Conservation (phyloP, 1,284 basidiomycete genomes). For the Tilletia horrida region DNA sequence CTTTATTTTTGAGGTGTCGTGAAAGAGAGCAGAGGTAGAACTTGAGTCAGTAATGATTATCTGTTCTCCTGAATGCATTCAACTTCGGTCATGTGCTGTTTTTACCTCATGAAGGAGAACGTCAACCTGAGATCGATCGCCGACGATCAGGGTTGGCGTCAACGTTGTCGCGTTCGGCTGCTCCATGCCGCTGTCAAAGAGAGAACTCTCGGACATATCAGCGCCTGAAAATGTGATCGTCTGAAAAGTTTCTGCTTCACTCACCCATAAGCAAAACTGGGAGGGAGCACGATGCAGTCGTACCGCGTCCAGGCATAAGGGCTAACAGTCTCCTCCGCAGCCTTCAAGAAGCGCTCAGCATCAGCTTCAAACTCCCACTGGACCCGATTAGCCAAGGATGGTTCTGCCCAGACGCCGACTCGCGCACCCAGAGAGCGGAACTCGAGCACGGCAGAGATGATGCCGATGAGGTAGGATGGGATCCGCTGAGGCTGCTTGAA, state of each 20-base stretch:
- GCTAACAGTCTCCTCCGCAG: slow-evolving; percentile 50
- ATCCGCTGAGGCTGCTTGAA: slow-evolving; percentile 51
- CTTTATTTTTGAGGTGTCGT: too few species aligned
- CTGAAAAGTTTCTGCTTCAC: neutral
- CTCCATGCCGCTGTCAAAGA: slow-evolving; percentile 35
- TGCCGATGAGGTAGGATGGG: slow-evolving; percentile 51
- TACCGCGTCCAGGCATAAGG: slow-evolving; percentile 82
- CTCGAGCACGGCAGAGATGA: slow-evolving; percentile 49
- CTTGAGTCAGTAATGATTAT: too few species aligned
- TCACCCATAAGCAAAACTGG: slow-evolving; percentile 74
- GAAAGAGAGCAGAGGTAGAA: too few species aligned
- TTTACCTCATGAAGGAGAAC: slow-evolving; percentile 60
- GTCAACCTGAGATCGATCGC: slow-evolving; percentile 47
- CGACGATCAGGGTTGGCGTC: slow-evolving; percentile 50
- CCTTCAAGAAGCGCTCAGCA: slow-evolving; percentile 49
- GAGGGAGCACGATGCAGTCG: slow-evolving; percentile 85
- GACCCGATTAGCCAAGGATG: slow-evolving; percentile 43
- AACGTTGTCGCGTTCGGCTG: slow-evolving; percentile 53
- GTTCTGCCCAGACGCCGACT: slow-evolving; percentile 53
- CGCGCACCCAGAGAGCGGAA: slow-evolving; percentile 49
- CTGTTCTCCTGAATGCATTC: too few species aligned
- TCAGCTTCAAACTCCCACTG: slow-evolving; percentile 54
- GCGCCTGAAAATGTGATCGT: neutral
- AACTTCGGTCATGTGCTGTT: too few species aligned
- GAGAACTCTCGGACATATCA: neutral